Conservation (phyloP, 768 basidiomycete species). For the Tricholoma hemisulphureum region DNA sequence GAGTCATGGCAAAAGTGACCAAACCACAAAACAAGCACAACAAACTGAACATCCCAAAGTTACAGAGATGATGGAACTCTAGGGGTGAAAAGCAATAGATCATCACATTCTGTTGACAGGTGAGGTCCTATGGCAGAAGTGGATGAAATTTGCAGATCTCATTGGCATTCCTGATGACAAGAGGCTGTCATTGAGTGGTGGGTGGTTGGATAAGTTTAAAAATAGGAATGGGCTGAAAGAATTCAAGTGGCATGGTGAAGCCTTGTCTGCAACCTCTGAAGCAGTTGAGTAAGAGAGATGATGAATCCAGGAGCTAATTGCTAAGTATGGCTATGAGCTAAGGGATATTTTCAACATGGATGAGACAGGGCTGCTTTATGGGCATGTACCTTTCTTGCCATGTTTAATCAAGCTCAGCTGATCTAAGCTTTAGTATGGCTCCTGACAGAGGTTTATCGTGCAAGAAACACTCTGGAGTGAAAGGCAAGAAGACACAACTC, state of each 20-base stretch:
- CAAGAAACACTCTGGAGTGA: too few relatives aligned
- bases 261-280: slow-evolving; percentile 23
- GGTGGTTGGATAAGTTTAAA: slow-evolving; percentile 34
- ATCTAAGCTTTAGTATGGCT: background rate
- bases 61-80: slow-evolving; percentile 10
- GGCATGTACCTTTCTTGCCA: background rate
- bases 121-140: slow-evolving; percentile 29
- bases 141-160: too few relatives aligned
- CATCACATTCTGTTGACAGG: slow-evolving; percentile 34
- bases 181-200: slow-evolving; percentile 29
- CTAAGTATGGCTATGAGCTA: slow-evolving; percentile 21
- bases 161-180: slow-evolving; percentile 32
- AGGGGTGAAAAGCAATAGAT: slow-evolving; percentile 22
- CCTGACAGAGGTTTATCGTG: too few relatives aligned
- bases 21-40: slow-evolving; percentile 20
- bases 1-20: background rate
- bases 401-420: background rate
- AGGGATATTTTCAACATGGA: too few relatives aligned
- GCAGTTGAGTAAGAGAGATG: slow-evolving; percentile 25
- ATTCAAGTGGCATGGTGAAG: slow-evolving; percentile 33
- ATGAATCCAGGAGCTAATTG: slow-evolving; percentile 26
- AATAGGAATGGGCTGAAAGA: slow-evolving; percentile 21
- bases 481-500: too few relatives aligned
- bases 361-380: too few relatives aligned
- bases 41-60: too few relatives aligned